phyloP scores from a whole-genome alignment of 306 rosid species.

The Fragaria vesca region DNA sequence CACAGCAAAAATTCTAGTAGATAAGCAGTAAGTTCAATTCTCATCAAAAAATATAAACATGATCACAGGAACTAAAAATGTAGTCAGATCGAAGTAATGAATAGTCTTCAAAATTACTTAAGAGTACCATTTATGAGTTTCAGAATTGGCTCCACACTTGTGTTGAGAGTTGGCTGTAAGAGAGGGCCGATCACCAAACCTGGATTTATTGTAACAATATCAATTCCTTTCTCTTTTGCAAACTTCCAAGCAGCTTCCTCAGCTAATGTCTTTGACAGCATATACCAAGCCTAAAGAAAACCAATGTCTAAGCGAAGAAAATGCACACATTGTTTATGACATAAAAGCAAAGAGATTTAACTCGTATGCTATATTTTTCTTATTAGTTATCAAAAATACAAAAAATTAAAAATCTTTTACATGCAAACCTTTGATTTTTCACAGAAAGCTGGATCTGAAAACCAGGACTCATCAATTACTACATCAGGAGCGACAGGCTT shows the following conservation, averaged over 20 bases:
- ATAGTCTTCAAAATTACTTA: neutral
- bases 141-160: neutral
- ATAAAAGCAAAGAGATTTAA: neutral
- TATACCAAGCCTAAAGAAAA: slow-evolving; percentile 23
- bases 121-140: neutral
- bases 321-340: neutral
- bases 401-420: no score
- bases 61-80: neutral
- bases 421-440: slow-evolving; percentile 7
- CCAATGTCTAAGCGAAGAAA: neutral
- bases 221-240: slow-evolving; percentile 1
- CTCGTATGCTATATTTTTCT: neutral
- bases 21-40: neutral
- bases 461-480: slow-evolving; percentile 9
- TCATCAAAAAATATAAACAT: neutral
- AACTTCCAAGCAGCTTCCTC: slow-evolving; percentile 26
- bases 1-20: neutral
- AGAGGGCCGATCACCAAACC: slow-evolving; percentile 24
- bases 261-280: slow-evolving; percentile 27
- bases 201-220: slow-evolving; percentile 9
- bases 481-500: slow-evolving; percentile 13
- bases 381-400: no score
- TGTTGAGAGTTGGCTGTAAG: slow-evolving; percentile 24
- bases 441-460: slow-evolving; percentile 7
- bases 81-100: neutral